Base-by-base conservation (phyloP, 208 protist species). In the Trypanosoma mega region DNA sequence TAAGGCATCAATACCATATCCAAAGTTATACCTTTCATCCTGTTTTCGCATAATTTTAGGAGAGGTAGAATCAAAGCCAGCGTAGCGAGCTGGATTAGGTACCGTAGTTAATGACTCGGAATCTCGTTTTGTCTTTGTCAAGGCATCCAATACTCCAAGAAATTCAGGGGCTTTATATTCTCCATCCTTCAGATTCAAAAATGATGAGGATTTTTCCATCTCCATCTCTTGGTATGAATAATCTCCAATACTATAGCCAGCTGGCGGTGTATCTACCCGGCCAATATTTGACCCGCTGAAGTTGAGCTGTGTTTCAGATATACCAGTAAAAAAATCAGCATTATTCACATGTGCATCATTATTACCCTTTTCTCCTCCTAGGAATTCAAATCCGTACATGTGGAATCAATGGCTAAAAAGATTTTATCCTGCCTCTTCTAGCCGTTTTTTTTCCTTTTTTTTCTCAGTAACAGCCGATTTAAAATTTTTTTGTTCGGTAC, bases 1-100 rank as follows among this genome's bases (percentile, higher is more conserved):
- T 53, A 79, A 72, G 12, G 84, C 74, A 43, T 91, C 80, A 53
- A 91, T 80, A 48, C 84, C 84, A 66, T 83, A 91, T 23, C 55
- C 64, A 45, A 84, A 84, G 18, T 60, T 63, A 30, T 66, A 63
- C 18, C 0, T 48, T 9, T 53, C 50, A 21, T 12, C 34, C 11
- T 49, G 44, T 18, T 49, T 49, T 21, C 24, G 44, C 8, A 49
- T 26, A 21, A 21, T 21, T 16, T 49, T 26, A 7, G 44, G 24
- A 18, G 8, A 49, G 7, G n/a, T 21, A 49, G 18, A 49, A 8
- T 52, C 29, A 49, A 51, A 34, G 45, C 44, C 37, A n/a, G 23
- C 46, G 2, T 68, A 57, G 26, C 29, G 54, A 9, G 68, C 62
- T 8, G 70, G 68, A 30, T 70, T 56, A 0, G 43, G 65, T n/a